Conservation (phyloP, 345 rosid genomes). For the Kernera saxatilis region DNA sequence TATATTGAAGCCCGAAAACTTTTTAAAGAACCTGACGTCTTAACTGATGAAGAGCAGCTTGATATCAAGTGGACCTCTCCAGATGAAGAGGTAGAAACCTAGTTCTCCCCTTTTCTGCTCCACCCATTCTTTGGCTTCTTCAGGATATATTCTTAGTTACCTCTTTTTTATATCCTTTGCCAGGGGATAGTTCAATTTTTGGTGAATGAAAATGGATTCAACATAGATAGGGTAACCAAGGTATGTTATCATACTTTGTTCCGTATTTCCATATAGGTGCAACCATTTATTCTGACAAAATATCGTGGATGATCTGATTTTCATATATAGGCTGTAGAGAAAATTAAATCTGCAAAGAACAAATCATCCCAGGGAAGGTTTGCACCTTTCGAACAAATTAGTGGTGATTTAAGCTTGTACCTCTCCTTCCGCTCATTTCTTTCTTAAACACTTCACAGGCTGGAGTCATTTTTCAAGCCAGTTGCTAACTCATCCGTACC, state of each 20-base stretch:
- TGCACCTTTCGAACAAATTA: conserved; percentile 17
- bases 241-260: conserved; percentile 30
- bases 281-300: background rate
- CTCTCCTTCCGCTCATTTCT: conserved; percentile 6
- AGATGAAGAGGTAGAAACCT: conserved; percentile 70
- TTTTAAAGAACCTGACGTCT: conserved; percentile 76
- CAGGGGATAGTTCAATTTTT: conserved; percentile 65
- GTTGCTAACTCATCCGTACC: conserved; percentile 47
- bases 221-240: conserved; percentile 77
- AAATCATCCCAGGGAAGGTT: conserved; percentile 96
- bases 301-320: background rate
- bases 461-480: conserved; percentile 82
- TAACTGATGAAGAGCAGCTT: conserved; percentile 52
- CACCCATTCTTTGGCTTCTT: background rate
- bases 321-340: conserved; percentile 61
- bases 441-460: conserved; percentile 32
- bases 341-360: conserved; percentile 86
- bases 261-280: background rate
- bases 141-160: background rate
- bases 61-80: conserved; percentile 84
- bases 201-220: conserved; percentile 94
- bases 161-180: background rate
- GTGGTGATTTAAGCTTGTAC: background rate
- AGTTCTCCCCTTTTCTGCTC: background rate
- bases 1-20: conserved; percentile 73